A percentile compares a stretch with the other conserved stretches of the same genome.
phyloP scores from a whole-genome alignment of 2,329 filamentous ascomycete genomes.

The Aspergillus sp. region DNA sequence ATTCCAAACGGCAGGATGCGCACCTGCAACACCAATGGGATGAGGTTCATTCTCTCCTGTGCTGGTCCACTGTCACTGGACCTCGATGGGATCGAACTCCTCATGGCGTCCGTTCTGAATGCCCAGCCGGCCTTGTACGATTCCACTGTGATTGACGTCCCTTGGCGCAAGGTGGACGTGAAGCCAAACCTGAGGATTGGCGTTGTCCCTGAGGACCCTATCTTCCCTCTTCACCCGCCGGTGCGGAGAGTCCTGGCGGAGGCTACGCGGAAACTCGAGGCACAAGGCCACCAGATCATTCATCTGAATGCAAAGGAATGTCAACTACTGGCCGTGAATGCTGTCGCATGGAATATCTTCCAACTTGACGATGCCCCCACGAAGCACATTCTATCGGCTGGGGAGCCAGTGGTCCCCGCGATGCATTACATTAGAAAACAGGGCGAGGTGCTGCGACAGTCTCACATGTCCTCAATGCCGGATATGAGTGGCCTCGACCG shows the following conservation, averaged over 20 bases:
- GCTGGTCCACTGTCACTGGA: constrained; percentile 19
- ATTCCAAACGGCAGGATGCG: constrained; percentile 23
- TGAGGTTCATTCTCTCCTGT: constrained; percentile 21
- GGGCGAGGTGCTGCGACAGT: constrained; percentile 7
- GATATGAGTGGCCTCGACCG: constrained; percentile 14
- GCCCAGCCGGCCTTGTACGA: constrained; percentile 17
- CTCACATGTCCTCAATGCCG: constrained; percentile 1
- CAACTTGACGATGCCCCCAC: constrained; percentile 16
- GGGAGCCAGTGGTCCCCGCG: constrained; percentile 25
- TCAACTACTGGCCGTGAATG: constrained; percentile 14
- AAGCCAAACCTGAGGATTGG: constrained; percentile 44
- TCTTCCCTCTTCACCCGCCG: constrained; percentile 51
- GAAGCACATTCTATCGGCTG: constrained; percentile 18
- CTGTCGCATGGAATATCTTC: constrained; percentile 24
- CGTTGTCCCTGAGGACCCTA: constrained; percentile 45
- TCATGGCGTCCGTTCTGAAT: constrained; percentile 13
- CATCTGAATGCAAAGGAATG: constrained; percentile 21
- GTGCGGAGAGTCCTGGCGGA: constrained; percentile 44
- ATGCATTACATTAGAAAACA: constrained; percentile 10
- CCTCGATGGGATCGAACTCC: constrained; percentile 17
- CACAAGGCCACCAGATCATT: constrained; percentile 46
- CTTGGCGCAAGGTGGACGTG: constrained; percentile 16
- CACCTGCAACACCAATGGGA: constrained; percentile 16
- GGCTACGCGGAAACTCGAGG: constrained; percentile 38
- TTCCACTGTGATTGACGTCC: constrained; percentile 19